Conservation (phyloP, 2,329 filamentous ascomycete genomes). For the Endocalyx cinctus region DNA sequence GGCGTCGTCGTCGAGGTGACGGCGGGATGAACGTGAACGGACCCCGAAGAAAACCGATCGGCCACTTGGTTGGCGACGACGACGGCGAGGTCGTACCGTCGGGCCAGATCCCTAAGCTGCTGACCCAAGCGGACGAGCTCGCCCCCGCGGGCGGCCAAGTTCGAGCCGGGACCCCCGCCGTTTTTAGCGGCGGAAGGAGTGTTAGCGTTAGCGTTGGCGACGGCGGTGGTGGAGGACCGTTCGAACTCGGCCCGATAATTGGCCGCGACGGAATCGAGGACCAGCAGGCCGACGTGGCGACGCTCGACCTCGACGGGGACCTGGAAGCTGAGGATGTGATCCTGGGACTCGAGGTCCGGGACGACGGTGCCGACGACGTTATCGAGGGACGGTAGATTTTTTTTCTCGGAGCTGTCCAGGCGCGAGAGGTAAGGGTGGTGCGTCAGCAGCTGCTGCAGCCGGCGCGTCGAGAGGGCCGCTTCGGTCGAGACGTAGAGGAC, state of each 20-base stretch:
- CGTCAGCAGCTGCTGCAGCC: slow-evolving; percentile 73
- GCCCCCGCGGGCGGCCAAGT: slow-evolving; percentile 69
- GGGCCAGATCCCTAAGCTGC: slow-evolving; percentile 71
- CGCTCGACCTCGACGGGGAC: slow-evolving; percentile 78
- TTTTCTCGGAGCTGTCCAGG: slow-evolving; percentile 10
- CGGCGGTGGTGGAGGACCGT: slow-evolving; percentile 30
- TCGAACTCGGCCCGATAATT: slow-evolving; percentile 94
- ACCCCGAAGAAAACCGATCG: slow-evolving; percentile 75
- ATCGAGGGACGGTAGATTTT: slow-evolving; percentile 67
- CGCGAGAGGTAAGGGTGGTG: slow-evolving; percentile 58
- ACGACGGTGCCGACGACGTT: slow-evolving; percentile 76
- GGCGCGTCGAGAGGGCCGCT: slow-evolving; percentile 73
- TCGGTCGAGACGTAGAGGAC: slow-evolving; percentile 95
- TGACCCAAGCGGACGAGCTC: slow-evolving; percentile 75
- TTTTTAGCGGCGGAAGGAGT: no score
- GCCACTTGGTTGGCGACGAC: slow-evolving; percentile 95
- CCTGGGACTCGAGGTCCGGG: slow-evolving; percentile 88
- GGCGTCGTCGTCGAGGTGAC: background rate
- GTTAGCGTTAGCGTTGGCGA: no score
- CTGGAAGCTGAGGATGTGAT: slow-evolving; percentile 91
- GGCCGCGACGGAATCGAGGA: slow-evolving; percentile 88
- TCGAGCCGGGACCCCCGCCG: slow-evolving; percentile 38
- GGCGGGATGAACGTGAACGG: background rate
- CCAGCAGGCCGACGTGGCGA: slow-evolving; percentile 72
- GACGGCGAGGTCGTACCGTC: slow-evolving; percentile 69